Percentiles rank a stretch among this genome's conserved stretches.
These are phyloP conservation scores for Chiua virens DNA, from an alignment of 768 basidiomycete genomes.

Conservation along the genomic window DNA sequence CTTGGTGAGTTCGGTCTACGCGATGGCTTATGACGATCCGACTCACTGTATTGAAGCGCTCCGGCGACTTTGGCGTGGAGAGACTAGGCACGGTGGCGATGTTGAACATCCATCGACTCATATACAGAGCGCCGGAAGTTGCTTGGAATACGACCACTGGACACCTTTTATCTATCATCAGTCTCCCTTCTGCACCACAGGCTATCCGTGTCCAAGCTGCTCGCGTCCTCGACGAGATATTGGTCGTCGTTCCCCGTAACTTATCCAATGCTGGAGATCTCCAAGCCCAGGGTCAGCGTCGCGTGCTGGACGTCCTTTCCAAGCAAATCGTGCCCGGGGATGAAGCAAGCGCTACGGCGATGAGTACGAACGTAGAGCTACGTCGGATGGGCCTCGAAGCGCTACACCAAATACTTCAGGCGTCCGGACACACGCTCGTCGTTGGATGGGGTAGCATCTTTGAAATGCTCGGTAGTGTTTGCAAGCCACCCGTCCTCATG, in stretches of 20 bases:
- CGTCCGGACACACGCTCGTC: constrained; percentile 87
- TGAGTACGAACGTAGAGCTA: constrained; percentile 64
- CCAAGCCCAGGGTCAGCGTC: constrained; percentile 71
- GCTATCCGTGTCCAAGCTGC: constrained; percentile 87
- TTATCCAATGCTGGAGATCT: constrained; percentile 57
- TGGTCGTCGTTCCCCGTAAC: constrained; percentile 75
- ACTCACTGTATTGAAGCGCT: constrained; percentile 48
- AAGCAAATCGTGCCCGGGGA: constrained; percentile 63
- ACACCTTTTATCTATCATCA: constrained; percentile 78
- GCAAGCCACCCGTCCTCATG: constrained; percentile 49
- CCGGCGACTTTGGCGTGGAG: constrained; percentile 91
- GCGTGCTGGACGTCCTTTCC: constrained; percentile 82
- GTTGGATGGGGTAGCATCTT: constrained; percentile 95
- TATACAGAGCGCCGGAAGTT: constrained; percentile 76
- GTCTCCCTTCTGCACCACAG: constrained; percentile 67
- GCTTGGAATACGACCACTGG: constrained; percentile 83
- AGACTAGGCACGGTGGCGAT: constrained; percentile 78
- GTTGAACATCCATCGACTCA: constrained; percentile 85
- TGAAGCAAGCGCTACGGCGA: constrained; percentile 43
- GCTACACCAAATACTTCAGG: constrained; percentile 86
- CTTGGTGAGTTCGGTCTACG: constrained; percentile 49
- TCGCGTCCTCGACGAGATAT: constrained; percentile 79
- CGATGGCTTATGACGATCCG: not conserved
- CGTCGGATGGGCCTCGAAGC: constrained; percentile 88
- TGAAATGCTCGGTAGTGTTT: constrained; percentile 87